Evolutionary conservation across 2,329 filamentous ascomycete genomes (phyloP), one percentile per base, ranked within the genome.

Genomic region (Herpotrichia juniperi): DNA sequence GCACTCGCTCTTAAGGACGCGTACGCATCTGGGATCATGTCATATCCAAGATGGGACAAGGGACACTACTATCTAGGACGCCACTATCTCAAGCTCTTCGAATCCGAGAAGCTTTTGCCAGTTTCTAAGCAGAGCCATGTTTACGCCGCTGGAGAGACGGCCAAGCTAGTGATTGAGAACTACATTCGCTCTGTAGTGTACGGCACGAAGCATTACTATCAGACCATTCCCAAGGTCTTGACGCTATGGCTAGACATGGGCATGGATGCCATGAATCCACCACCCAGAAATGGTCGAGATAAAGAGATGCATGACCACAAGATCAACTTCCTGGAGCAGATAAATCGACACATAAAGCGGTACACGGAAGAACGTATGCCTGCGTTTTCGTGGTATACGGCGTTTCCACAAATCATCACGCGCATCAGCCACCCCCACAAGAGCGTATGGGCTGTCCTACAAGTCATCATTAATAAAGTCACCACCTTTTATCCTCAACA

Each of bases 21-120:
- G 22, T 99, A 97, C 64, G 88, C 92, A 56, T 84, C 89, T 59
- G 93, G 93, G 1, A 85, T 89, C n/a, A 87, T 83, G 67, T 86
- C 84, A 2, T 78, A 72, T 57, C 76, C 80, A 4, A 85, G 85
- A 46, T 99, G 93, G 93, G 94, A 99, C 70, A 97, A 97, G 74
- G 93, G 91, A 0, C 93, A 97, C 69, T 99, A 97, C 72, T 96
- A 97, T 71, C 83, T 99, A 9, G 94, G 94, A 4, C 91, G 93
- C 42, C 92, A 97, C 74, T 99, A 99, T 81, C 96, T 96, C 72
- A 99, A 97, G 73, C 83, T 97, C 3, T 79, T 97, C 2, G 93
- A 97, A 64, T 90, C 91, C 0, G 92, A 97, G 71, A 93, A 91
- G 72, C 79, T 83, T 1, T 83, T 96, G 46, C 87, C 88, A 31